These are phyloP conservation scores for Hyphopichia homilentoma DNA, from an alignment of 805 yeast species.

Conservation along the genomic window DNA sequence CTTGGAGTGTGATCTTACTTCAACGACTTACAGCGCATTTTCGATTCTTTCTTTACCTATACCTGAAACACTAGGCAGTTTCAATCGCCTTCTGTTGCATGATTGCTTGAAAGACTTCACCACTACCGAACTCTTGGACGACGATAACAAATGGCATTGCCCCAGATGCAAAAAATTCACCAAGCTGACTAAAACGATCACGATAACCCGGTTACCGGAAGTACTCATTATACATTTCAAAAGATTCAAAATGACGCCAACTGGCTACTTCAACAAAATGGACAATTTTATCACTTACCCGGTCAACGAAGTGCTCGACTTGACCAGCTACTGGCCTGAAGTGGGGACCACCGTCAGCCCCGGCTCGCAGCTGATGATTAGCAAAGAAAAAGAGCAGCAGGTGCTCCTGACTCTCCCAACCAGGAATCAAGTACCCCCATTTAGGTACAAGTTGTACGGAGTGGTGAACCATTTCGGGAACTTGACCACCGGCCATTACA, in stretches of 20 bases:
- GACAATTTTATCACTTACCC: conserved; percentile 72
- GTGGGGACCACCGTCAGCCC: conserved; percentile 26
- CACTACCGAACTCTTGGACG: conserved; percentile 67
- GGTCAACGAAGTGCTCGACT: conserved; percentile 48
- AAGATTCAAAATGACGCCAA: conserved; percentile 56
- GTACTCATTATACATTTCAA: conserved; percentile 81
- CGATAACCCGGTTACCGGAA: conserved; percentile 74
- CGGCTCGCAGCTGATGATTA: conserved; percentile 15
- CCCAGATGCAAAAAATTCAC: conserved; percentile 65
- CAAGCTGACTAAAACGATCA: conserved; percentile 62
- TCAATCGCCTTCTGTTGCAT: conserved; percentile 34
- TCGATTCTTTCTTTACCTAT: conserved; percentile 78
- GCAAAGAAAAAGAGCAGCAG: conserved; percentile 40
- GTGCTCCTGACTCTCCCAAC: conserved; percentile 49
- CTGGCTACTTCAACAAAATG: conserved; percentile 50
- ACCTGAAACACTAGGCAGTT: conserved; percentile 41
- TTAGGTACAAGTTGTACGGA: conserved; percentile 69
- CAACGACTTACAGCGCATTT: conserved; percentile 84
- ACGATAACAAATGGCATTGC: conserved; percentile 82
- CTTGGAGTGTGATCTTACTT: conserved; percentile 65
- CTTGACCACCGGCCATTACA: conserved; percentile 84
- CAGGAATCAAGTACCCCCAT: conserved; percentile 78
- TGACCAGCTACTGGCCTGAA: conserved; percentile 71
- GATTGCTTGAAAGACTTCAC: conserved; percentile 79
- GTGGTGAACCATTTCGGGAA: conserved; percentile 85